Conservation (phyloP, 805 yeast species). For the Candida nonsorbophila region DNA sequence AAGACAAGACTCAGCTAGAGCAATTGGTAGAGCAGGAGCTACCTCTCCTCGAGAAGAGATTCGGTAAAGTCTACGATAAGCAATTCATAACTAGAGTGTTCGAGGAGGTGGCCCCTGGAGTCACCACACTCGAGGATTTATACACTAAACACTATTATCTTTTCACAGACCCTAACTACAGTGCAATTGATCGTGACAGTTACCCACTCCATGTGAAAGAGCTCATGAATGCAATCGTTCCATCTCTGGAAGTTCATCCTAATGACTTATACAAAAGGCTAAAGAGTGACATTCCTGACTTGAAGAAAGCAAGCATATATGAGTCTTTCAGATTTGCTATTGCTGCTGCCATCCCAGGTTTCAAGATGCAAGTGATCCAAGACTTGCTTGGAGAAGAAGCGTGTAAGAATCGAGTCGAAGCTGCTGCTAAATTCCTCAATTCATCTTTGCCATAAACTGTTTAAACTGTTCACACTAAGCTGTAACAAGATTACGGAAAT, state of each 20-base stretch:
- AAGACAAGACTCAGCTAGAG: conserved; percentile 15
- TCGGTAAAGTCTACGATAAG: conserved; percentile 10
- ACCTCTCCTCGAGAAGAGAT: conserved; percentile 11
- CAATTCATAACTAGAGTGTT: conserved; percentile 33
- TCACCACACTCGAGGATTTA: conserved; percentile 54
- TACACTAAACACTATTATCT: conserved; percentile 42
- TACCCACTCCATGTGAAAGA: too few species aligned
- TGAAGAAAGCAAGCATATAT: conserved; percentile 41
- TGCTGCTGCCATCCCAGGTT: conserved; percentile 66
- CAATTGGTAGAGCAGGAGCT: conserved; percentile 28
- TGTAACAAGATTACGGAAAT: conserved; percentile 14
- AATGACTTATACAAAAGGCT: conserved; percentile 7
- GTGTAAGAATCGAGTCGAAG: conserved; percentile 18
- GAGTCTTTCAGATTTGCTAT: conserved; percentile 62
- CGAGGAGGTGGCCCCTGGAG: conserved; percentile 38
- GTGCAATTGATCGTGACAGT: too few species aligned
- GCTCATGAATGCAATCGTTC: conserved; percentile 1
- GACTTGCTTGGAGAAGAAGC: conserved; percentile 47
- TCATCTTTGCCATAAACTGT: neutral
- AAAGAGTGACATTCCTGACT: conserved; percentile 4
- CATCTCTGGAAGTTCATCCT: conserved; percentile 2
- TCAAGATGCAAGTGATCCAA: conserved; percentile 55
- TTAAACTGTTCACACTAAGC: conserved; percentile 2
- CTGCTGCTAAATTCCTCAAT: conserved; percentile 1
- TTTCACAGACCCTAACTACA: conserved; percentile 34